Evolutionary conservation across 1,284 basidiomycete species (phyloP).

Genomic region (Mycosarcoma maydis): DNA sequence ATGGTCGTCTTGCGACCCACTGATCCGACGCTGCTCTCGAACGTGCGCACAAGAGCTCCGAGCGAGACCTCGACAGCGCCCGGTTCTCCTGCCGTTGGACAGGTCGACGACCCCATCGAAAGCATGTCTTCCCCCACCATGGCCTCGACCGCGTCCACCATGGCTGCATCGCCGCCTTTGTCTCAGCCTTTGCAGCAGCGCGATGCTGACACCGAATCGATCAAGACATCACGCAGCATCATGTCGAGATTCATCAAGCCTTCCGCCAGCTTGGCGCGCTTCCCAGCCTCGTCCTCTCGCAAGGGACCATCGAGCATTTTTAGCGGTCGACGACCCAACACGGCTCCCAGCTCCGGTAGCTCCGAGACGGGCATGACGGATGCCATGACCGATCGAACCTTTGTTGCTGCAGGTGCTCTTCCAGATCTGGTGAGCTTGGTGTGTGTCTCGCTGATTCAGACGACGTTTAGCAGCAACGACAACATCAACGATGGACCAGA

Average conservation of each 20-base stretch:
- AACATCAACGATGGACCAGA: slow-evolving; percentile 56
- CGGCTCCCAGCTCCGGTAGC: slow-evolving; percentile 50
- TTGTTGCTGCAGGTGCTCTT: slow-evolving; percentile 20
- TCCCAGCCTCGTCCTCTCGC: slow-evolving; percentile 18
- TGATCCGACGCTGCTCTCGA: slow-evolving; percentile 52
- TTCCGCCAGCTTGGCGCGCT: slow-evolving; percentile 29
- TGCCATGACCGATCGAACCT: slow-evolving; percentile 40
- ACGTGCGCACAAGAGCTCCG: slow-evolving; percentile 27
- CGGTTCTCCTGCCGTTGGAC: slow-evolving; percentile 27
- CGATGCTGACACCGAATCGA: slow-evolving; percentile 39
- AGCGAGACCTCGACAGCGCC: slow-evolving; percentile 40
- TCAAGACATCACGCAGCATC: slow-evolving; percentile 46
- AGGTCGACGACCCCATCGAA: slow-evolving; percentile 43
- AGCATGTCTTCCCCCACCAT: slow-evolving; percentile 9
- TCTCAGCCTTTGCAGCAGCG: slow-evolving; percentile 9
- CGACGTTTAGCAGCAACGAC: slow-evolving; percentile 54
- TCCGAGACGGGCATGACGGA: slow-evolving; percentile 38
- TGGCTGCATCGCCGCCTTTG: slow-evolving; percentile 4
- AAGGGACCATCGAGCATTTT: slow-evolving; percentile 45
- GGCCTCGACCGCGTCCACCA: slow-evolving; percentile 7
- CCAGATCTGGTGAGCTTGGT: slow-evolving; percentile 54
- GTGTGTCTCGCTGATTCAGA: slow-evolving; percentile 58
- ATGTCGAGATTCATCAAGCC: slow-evolving; percentile 43
- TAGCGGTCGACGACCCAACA: slow-evolving; percentile 44
- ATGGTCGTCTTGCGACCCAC: slow-evolving; percentile 54